Conservation (phyloP, 176 grass and related monocot genomes). For the Secale cereale region DNA sequence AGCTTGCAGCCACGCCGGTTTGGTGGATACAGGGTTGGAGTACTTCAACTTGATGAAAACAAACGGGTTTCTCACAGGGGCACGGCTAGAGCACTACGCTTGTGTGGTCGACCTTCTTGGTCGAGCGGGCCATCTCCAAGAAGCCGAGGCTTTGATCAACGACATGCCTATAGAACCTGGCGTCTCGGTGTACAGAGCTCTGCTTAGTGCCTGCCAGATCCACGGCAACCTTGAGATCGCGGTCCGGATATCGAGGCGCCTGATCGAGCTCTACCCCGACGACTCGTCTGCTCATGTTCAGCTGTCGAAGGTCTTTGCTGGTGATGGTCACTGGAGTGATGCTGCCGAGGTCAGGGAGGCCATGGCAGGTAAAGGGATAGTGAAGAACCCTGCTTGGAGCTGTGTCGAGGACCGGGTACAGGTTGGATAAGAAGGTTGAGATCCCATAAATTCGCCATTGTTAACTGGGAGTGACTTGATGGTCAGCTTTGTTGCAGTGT, state of each 20-base stretch:
- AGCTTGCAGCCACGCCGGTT: conserved; percentile 36
- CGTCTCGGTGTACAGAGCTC: conserved; percentile 33
- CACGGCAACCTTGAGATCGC: conserved; percentile 30
- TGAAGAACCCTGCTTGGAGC: conserved; percentile 31
- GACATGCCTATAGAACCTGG: conserved; percentile 34
- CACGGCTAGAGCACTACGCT: conserved; percentile 28
- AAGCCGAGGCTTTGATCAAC: conserved; percentile 35
- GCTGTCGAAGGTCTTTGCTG: conserved; percentile 39
- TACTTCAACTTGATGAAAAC: conserved; percentile 29
- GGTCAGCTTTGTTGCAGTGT: not conserved
- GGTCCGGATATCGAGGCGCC: not conserved
- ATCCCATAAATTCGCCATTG: not conserved
- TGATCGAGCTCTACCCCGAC: conserved; percentile 29
- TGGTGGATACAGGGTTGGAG: conserved; percentile 33
- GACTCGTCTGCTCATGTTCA: conserved; percentile 42
- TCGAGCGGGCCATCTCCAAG: conserved; percentile 33
- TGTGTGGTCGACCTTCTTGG: conserved; percentile 47
- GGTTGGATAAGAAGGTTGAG: not conserved
- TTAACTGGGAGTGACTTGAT: not conserved
- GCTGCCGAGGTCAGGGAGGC: conserved; percentile 29
- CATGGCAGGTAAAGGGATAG: conserved; percentile 19
- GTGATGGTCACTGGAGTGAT: conserved; percentile 34
- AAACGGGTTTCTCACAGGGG: not conserved
- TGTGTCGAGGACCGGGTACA: conserved; percentile 19
- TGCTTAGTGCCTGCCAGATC: conserved; percentile 38